These are phyloP conservation scores for Stromatinia cepivora DNA, from an alignment of 2,329 filamentous ascomycete species.

Conservation along the genomic window DNA sequence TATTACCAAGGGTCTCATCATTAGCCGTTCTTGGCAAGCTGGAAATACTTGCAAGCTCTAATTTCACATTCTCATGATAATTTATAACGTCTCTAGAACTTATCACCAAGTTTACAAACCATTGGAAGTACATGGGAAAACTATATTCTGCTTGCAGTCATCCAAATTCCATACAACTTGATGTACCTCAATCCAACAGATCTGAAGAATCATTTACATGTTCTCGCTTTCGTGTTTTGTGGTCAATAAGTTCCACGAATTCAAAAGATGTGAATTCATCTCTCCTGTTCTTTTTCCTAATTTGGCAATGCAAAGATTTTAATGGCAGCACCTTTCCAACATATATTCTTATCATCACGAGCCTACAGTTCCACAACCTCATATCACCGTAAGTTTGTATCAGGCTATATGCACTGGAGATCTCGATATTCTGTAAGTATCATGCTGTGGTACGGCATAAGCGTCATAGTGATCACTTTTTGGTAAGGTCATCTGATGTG, in stretches of 20 bases:
- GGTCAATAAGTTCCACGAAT: not conserved
- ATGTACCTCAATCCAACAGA: not conserved
- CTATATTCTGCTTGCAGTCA: not conserved
- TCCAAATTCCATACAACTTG: not conserved
- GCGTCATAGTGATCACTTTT: not conserved
- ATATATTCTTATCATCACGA: not conserved
- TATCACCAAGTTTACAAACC: not conserved
- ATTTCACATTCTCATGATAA: not conserved
- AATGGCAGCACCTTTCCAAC: not conserved
- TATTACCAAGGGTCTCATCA: not conserved
- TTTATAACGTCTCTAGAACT: not conserved
- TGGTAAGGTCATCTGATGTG: conserved; percentile 6
- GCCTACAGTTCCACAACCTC: not conserved
- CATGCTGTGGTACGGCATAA: not conserved
- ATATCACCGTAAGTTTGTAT: not conserved
- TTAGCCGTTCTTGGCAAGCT: not conserved
- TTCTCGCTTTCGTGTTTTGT: not conserved
- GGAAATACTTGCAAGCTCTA: not conserved
- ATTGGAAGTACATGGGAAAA: not conserved
- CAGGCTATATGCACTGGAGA: not conserved
- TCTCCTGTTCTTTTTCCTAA: not conserved
- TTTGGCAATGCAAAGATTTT: not conserved
- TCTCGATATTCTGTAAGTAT: not conserved
- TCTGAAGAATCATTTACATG: not conserved
- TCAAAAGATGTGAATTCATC: not conserved